Base-by-base conservation (phyloP, 164 flowering plant species). In the Piper betle region DNA sequence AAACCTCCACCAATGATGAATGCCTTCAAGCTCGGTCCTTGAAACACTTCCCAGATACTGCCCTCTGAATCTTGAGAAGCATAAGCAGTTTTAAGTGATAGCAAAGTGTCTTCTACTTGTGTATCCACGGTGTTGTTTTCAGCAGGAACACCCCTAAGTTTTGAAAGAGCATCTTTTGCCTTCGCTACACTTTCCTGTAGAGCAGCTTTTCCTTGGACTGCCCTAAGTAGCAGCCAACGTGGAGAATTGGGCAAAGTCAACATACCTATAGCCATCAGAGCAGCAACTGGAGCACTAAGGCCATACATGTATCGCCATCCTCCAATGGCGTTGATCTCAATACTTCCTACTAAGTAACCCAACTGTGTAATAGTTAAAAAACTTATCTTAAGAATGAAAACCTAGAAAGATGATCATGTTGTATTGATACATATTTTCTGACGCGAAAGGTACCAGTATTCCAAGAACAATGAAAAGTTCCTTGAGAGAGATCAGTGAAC, bases 281-380 rank as follows among this genome's bases (percentile, higher is more conserved):
- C 58, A 53, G 95, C 97, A 64, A 88, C 33, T 6, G 92, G 91
- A 8, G 78, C 82, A 75, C 98, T 80, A 46, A 80, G 37, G 41
- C 96, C 96, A 63, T 65, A 90, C 98, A 87, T 90, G 76, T 79
- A 84, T 57, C 97, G 88, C 97, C 97, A 93, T 25, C 98, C 98
- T 54, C 94, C 96, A 69, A 89, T 72, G 17, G 78, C 79, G 72
- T 80, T 62, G 52, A 89, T 84, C 64, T 76, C 72, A 64, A 79
- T 55, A 76, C 88, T 93, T 62, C 98, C 98, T 18, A 80, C 86
- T 68, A 84, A 80, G 75, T 87, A 92, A 63, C 98, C 96, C 56
- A 89, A 64, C 96, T 93, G 83, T 70, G 68, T 37, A 72, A 52
- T 71, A 55, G 59, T 39, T 7, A 20, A 15, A 6, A 57, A 57